Evolutionary conservation across 192 early-diverging fungal genomes (phyloP).

Genomic region (Coemansia sp.): DNA sequence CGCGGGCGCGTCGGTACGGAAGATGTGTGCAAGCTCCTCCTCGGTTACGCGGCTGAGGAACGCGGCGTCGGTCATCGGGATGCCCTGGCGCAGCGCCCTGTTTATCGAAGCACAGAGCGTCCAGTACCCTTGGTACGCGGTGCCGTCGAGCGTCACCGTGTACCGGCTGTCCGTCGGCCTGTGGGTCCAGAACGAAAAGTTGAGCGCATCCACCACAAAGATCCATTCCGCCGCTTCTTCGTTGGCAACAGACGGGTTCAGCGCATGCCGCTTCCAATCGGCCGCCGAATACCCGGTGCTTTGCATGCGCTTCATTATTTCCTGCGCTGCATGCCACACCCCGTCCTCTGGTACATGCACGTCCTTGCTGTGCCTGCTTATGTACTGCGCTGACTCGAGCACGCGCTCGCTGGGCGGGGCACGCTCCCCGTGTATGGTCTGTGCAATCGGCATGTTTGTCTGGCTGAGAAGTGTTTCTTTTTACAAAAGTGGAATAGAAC

Average conservation of each 20-base stretch:
- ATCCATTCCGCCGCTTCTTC: slow-evolving; percentile 68
- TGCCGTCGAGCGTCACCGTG: slow-evolving; percentile 59
- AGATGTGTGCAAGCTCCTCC: slow-evolving; percentile 56
- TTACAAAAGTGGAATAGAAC: background rate
- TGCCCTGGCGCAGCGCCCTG: slow-evolving; percentile 60
- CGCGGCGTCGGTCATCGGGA: slow-evolving; percentile 61
- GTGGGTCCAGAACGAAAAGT: slow-evolving; percentile 85
- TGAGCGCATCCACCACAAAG: slow-evolving; percentile 77
- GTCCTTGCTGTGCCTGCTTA: slow-evolving; percentile 57
- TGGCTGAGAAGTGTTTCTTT: slow-evolving; percentile 4
- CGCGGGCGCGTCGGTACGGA: slow-evolving; percentile 59
- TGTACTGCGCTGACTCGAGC: slow-evolving; percentile 38
- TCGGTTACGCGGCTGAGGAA: slow-evolving; percentile 50
- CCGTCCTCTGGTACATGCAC: slow-evolving; percentile 61
- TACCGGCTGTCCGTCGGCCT: slow-evolving; percentile 52
- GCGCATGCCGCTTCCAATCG: slow-evolving; percentile 61
- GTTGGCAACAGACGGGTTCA: slow-evolving; percentile 65
- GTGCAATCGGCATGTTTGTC: slow-evolving; percentile 25
- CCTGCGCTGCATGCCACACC: slow-evolving; percentile 52
- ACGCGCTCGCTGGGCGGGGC: slow-evolving; percentile 20
- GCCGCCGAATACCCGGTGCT: slow-evolving; percentile 59
- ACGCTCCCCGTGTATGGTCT: background rate
- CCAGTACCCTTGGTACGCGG: slow-evolving; percentile 77
- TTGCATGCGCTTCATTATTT: slow-evolving; percentile 66
- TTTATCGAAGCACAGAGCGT: slow-evolving; percentile 75